Base-by-base conservation (phyloP, 352 stramenopile genomes). In the Pseudoperonospora humuli region DNA sequence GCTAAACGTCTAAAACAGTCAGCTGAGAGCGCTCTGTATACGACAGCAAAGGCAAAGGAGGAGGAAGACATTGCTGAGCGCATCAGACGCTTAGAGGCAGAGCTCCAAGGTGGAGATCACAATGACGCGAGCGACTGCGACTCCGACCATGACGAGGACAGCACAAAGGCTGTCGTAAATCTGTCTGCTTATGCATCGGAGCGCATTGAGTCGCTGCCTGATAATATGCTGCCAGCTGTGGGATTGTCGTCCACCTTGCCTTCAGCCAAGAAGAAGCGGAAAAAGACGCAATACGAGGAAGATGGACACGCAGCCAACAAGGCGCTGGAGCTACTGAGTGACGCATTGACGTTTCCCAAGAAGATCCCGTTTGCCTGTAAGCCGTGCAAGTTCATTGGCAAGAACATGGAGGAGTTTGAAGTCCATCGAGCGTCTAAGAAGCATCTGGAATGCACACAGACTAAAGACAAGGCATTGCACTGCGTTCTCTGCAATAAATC, bases 351-450 rank as follows among this genome's bases (percentile, higher is more conserved):
- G 29, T 72, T 74, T 55, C 70, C 70, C 28, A 86, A 84, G 61
- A 84, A 76, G 44, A 71, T 88, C 14, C 80, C 80, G 43, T 90
- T 92, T 52, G 75, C 75, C 15, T 92, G 80, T 59, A 88, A 88
- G 54, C 68, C 67, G 8, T 92, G 80, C 44, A 67, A 54, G 15
- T 92, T 90, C 34, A 65, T 92, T 5, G 80, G 80, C n/a, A 70
- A 71, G 31, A 52, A 88, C 45, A 35, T 92, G 42, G 69, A 66
- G 6, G 67, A 80, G 1, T 86, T 90, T 20, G 40, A 83, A 35
- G 55, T 60, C 31, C 80, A 92, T 32, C 57, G 63, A 10, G 37
- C 50, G 23, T 85, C 77, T 18, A 44, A 52, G 1, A 57, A 59
- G 26, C 80, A 92, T 47, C 24, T 72, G 18, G 63, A 61, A 13